These are phyloP conservation scores for Russula brevipes DNA, from an alignment of 768 basidiomycete genomes.

Conservation along the genomic window DNA sequence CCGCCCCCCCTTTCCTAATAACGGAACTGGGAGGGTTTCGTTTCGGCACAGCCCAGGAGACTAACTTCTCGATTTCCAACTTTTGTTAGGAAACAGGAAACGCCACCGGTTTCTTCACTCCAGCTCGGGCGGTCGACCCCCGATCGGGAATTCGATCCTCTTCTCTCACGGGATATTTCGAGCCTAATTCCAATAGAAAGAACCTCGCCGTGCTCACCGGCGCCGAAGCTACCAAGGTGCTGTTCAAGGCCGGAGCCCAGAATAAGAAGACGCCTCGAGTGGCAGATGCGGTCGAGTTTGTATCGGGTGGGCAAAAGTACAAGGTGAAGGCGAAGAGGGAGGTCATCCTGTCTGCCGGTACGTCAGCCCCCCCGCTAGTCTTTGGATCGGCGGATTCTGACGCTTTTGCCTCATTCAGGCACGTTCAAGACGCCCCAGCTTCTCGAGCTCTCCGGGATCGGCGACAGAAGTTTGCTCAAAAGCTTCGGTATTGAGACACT, in stretches of 20 bases:
- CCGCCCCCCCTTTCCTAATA: neutral
- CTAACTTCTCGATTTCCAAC: neutral
- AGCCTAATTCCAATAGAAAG: conserved; percentile 19
- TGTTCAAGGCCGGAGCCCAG: conserved; percentile 9
- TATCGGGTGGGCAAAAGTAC: conserved; percentile 28
- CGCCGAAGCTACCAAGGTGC: conserved; percentile 18
- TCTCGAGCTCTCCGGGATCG: conserved; percentile 32
- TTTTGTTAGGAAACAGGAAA: conserved; percentile 15
- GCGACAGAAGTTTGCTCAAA: conserved; percentile 34
- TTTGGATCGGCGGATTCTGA: neutral
- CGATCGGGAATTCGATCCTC: conserved; percentile 23
- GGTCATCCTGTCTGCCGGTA: conserved; percentile 36
- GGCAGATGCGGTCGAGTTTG: conserved; percentile 34
- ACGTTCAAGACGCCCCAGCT: conserved; percentile 38
- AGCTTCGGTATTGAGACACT: conserved; percentile 32
- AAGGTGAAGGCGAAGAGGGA: conserved; percentile 37
- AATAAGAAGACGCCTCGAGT: conserved; percentile 25
- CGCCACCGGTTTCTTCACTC: conserved; percentile 23
- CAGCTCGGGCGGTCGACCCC: conserved; percentile 22
- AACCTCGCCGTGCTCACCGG: conserved; percentile 23
- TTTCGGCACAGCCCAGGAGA: neutral
- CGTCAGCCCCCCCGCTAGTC: neutral
- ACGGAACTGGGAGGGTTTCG: neutral
- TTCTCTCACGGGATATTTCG: conserved; percentile 22
- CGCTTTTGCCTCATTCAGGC: conserved; percentile 23